Evolutionary conservation across 1,284 basidiomycete species (phyloP), one percentile per base, ranked within the genome.

Genomic region (Takashimella koratensis): DNA sequence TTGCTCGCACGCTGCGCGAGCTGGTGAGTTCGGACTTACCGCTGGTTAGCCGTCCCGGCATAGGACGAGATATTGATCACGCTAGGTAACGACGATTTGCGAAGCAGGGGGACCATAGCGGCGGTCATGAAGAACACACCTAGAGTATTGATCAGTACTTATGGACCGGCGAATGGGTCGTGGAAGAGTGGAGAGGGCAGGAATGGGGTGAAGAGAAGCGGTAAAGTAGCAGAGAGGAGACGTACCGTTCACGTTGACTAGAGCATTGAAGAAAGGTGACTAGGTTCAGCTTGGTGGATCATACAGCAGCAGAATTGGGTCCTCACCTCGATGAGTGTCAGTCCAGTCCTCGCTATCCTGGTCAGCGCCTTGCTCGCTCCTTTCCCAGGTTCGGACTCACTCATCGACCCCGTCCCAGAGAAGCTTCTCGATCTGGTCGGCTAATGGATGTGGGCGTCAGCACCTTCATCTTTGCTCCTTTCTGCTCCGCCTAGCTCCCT

Each of bases 11-110:
- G 30, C 6, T n/a, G 2, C 5, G 12, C 20, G 11, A 3, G 16
- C 40, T 13, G 23, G 5, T 36, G 43, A n/a, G n/a, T n/a, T n/a
- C n/a, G n/a, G 12, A 41, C 40, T 24, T 39, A 63, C 62, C 66
- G 50, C 51, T 73, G 71, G 41, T 69, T 66, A 20, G 67, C 66
- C 23, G 67, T 55, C 10, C 66, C 71, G 1, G 70, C 74, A 44
- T 74, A 68, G 10, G 69, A 72, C 2, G 71, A 66, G 42, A 76
- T 74, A 45, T 70, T 65, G 51, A 71, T 55, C 12, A 76, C 73
- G 12, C 59, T 66, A 3, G 64, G 64, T 27, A 64, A 58, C 16
- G 62, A 56, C 5, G 70, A 67, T 59, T 73, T 72, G 47, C 59
- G 48, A 2, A 76, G 60, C 2, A 73, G 64, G 0, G 74, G 73